Evolutionary conservation across 495 filamentous ascomycete genomes (phyloP).

Genomic region (Trypethelium eluteriae): DNA sequence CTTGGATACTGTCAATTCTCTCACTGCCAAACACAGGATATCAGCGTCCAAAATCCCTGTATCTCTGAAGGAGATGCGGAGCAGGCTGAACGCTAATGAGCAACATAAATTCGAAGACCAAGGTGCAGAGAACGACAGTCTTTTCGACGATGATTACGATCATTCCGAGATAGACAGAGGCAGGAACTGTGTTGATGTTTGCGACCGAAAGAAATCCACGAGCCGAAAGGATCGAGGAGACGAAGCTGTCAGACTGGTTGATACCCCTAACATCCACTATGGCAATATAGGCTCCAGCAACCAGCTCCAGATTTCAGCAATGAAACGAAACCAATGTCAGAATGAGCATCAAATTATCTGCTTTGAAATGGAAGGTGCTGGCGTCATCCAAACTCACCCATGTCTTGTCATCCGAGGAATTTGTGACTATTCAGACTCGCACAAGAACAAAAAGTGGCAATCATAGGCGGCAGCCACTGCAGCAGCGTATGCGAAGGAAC

Average conservation of each 20-base stretch:
- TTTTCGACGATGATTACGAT: not conserved
- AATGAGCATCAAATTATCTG: not conserved
- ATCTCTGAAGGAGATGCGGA: not conserved
- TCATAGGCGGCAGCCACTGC: conserved; percentile 27
- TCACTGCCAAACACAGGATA: not conserved
- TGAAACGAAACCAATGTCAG: not conserved
- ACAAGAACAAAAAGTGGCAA: conserved; percentile 29
- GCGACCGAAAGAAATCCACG: not conserved
- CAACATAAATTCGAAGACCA: not conserved
- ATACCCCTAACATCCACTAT: not conserved
- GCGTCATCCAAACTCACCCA: not conserved
- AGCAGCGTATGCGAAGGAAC: conserved; percentile 44
- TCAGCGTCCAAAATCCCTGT: not conserved
- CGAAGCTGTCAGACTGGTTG: not conserved
- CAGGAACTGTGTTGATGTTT: not conserved
- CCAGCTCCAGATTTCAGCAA: not conserved
- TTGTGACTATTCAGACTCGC: conserved; percentile 30
- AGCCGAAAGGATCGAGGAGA: not conserved
- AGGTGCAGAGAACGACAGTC: not conserved
- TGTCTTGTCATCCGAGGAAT: conserved; percentile 1
- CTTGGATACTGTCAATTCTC: not conserved
- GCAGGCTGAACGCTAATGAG: not conserved
- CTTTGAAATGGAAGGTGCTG: not conserved
- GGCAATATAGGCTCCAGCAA: not conserved
- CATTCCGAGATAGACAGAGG: not conserved